Conservation (phyloP, 129 eudicot species). For the Flaveria sonorensis region DNA sequence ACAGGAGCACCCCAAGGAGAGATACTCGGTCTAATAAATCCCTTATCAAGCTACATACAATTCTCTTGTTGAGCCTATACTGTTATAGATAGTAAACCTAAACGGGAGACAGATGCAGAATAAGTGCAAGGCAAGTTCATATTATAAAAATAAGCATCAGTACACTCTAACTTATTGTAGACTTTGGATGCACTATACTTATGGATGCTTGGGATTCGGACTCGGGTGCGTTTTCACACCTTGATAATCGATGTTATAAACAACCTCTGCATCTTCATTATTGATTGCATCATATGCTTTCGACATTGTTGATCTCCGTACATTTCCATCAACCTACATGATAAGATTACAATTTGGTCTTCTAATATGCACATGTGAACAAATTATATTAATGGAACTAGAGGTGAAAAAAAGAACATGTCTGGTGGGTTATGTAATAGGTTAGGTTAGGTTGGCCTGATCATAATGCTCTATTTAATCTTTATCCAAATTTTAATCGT, state of each 20-base stretch:
- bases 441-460: background rate
- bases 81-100: too few species aligned
- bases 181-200: slow-evolving; percentile 25
- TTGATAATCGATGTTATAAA: slow-evolving; percentile 53
- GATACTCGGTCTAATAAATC: too few species aligned
- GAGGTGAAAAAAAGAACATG: background rate
- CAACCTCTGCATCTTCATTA: slow-evolving; percentile 39
- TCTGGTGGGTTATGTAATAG: background rate
- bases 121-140: too few species aligned
- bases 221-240: slow-evolving; percentile 55
- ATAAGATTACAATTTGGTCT: too few species aligned
- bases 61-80: too few species aligned
- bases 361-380: slow-evolving; percentile 10
- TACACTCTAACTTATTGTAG: slow-evolving; percentile 1
- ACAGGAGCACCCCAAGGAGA: too few species aligned
- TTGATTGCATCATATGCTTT: slow-evolving; percentile 28
- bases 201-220: slow-evolving; percentile 67
- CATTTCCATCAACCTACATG: slow-evolving; percentile 38
- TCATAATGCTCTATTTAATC: background rate
- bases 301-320: slow-evolving; percentile 25
- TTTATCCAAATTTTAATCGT: background rate
- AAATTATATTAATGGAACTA: too few species aligned
- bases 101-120: too few species aligned
- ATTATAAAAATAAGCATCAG: too few species aligned
- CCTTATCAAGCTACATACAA: too few species aligned